Evolutionary conservation across 108 stramenopile species (phyloP).

Genomic region (Poteriospumella lacustris): DNA sequence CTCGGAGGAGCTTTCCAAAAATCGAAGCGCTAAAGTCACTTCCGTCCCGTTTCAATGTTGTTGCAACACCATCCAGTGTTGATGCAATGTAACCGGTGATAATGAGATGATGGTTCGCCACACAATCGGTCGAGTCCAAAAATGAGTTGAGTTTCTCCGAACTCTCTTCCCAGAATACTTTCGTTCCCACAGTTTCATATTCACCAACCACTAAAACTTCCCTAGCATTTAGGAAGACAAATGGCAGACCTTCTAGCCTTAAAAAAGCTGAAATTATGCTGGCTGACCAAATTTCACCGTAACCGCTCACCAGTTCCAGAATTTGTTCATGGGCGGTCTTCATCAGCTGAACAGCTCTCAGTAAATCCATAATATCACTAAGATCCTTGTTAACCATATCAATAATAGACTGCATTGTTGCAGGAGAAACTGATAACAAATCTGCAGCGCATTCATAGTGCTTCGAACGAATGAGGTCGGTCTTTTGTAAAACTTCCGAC

Average conservation of each 20-base stretch:
- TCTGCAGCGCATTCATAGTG: neutral
- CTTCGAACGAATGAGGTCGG: conserved; percentile 26
- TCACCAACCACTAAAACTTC: conserved; percentile 73
- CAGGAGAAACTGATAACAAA: neutral
- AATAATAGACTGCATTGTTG: conserved; percentile 37
- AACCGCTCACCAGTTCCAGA: conserved; percentile 60
- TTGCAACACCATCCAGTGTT: conserved; percentile 73
- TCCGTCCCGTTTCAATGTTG: conserved; percentile 76
- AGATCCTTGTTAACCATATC: conserved; percentile 57
- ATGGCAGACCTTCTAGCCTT: conserved; percentile 48
- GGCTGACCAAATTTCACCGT: conserved; percentile 78
- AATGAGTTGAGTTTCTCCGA: conserved; percentile 46
- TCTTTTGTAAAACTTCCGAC: conserved; percentile 38
- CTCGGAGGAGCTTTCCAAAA: conserved; percentile 69
- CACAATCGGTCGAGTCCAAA: conserved; percentile 30
- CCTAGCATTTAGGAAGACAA: conserved; percentile 69
- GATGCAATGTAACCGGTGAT: conserved; percentile 83
- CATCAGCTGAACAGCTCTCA: conserved; percentile 68
- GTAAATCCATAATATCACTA: conserved; percentile 64
- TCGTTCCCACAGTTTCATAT: conserved; percentile 34
- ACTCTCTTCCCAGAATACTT: conserved; percentile 54
- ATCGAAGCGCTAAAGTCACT: conserved; percentile 80
- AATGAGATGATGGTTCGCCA: conserved; percentile 57
- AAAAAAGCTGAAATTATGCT: conserved; percentile 61
- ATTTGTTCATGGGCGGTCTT: conserved; percentile 41